phyloP scores from a whole-genome alignment of 1,284 basidiomycete genomes.

The Trichosporon ovoides region DNA sequence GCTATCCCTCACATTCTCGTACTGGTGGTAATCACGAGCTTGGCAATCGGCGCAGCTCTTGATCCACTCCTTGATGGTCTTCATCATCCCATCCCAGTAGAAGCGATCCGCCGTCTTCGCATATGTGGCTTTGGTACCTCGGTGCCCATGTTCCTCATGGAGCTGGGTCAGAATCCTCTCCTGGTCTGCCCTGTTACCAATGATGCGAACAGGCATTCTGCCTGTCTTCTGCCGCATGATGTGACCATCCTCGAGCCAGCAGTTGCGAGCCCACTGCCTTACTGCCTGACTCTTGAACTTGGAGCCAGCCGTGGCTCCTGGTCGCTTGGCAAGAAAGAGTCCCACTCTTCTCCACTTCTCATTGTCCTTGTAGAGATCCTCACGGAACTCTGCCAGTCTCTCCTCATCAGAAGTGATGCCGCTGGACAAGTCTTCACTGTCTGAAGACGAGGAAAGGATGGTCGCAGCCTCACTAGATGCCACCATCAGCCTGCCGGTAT shows the following conservation, averaged over 20 bases:
- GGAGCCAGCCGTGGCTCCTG: too few relatives aligned
- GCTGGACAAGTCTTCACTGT: too few relatives aligned
- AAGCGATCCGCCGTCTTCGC: not conserved
- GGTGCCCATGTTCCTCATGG: slow-evolving; percentile 1
- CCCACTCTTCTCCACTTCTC: too few relatives aligned
- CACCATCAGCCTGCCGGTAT: too few relatives aligned
- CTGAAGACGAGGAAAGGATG: too few relatives aligned
- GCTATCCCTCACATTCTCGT: not conserved
- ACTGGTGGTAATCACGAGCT: not conserved
- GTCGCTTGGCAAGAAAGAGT: too few relatives aligned
- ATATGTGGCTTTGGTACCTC: not conserved
- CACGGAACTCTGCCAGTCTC: too few relatives aligned
- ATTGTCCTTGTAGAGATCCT: too few relatives aligned
- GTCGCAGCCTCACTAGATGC: too few relatives aligned
- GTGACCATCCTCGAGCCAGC: not conserved
- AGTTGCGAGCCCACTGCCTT: not conserved
- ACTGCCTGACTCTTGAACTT: too few relatives aligned
- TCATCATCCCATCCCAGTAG: not conserved
- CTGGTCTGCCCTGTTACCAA: not conserved
- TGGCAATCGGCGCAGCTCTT: not conserved
- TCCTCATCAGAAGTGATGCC: too few relatives aligned
- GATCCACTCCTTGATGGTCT: not conserved
- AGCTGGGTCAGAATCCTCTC: not conserved
- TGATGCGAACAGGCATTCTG: not conserved
- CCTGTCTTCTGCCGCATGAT: not conserved